Conservation (phyloP, 2,329 filamentous ascomycete genomes). For the Clonostachys byssicola region DNA sequence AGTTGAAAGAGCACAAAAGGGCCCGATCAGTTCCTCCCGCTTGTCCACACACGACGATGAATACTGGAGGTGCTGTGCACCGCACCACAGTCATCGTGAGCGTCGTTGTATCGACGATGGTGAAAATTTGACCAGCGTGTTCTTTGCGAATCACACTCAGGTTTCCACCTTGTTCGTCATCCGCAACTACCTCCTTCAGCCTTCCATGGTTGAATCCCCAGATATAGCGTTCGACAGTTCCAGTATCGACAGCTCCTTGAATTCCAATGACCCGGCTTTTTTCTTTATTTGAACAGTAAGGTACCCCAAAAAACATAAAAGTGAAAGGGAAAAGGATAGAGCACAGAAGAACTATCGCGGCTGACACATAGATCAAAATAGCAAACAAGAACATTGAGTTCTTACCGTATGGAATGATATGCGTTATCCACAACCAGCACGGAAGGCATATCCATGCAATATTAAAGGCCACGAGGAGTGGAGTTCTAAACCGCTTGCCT, state of each 20-base stretch:
- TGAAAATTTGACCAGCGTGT: slow-evolving; percentile 14
- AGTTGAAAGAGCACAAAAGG: slow-evolving; percentile 39
- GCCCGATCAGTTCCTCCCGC: slow-evolving; percentile 41
- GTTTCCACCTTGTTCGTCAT: neutral
- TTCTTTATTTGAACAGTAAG: neutral
- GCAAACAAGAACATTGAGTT: neutral
- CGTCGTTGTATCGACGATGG: slow-evolving; percentile 31
- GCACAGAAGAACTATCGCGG: no score
- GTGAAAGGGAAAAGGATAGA: neutral
- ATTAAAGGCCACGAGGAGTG: neutral
- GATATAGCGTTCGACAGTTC: slow-evolving; percentile 6
- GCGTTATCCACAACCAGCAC: neutral
- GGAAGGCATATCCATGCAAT: neutral
- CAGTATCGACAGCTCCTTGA: slow-evolving; percentile 6
- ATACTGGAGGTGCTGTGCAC: slow-evolving; percentile 20
- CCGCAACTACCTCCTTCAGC: neutral
- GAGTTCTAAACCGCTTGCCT: neutral
- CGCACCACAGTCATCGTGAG: slow-evolving; percentile 35
- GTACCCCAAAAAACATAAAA: neutral
- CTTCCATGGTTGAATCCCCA: slow-evolving; percentile 6
- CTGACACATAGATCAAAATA: neutral
- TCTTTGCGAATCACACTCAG: neutral
- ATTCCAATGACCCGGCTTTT: slow-evolving; percentile 7
- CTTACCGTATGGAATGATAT: neutral
- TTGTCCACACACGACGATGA: slow-evolving; percentile 31